A percentile compares a stretch with the other conserved stretches of the same genome.
Conservation (phyloP, 108 stramenopile genomes). For the Parmales sp. region DNA sequence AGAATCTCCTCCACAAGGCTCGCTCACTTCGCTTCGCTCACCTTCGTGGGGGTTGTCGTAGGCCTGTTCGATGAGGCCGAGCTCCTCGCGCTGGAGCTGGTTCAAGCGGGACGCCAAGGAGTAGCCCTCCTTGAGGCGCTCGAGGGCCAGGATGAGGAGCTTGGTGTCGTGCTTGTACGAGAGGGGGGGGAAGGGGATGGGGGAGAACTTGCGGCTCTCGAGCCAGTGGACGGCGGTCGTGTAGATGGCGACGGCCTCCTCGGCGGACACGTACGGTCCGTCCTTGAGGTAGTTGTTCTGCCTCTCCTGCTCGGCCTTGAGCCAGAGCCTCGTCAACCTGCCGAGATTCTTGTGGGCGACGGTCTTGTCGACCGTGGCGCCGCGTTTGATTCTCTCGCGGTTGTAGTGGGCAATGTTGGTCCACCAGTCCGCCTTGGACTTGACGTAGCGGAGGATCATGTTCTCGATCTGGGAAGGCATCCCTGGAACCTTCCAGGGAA, state of each 20-base stretch:
- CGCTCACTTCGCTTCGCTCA: too few relatives aligned
- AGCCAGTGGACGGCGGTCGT: conserved; percentile 99
- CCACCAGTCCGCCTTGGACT: conserved; percentile 99
- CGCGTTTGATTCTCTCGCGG: conserved; percentile 96
- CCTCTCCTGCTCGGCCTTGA: conserved; percentile 99
- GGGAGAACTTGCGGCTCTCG: conserved; percentile 94
- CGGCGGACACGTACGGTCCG: conserved; percentile 93
- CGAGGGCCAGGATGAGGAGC: conserved; percentile 95
- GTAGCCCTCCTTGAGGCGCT: conserved; percentile 96
- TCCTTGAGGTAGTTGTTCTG: conserved; percentile 99
- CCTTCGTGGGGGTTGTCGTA: conserved; percentile 99
- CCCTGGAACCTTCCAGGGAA: conserved; percentile 98
- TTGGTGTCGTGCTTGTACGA: conserved; percentile 99
- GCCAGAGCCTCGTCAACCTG: conserved; percentile 91
- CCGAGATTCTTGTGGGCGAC: conserved; percentile 98
- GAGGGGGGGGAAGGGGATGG: conserved; percentile 97
- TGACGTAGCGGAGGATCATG: conserved; percentile 99
- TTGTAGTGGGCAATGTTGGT: conserved; percentile 96
- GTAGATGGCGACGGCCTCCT: conserved; percentile 99
- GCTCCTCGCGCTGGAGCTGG: conserved; percentile 87
- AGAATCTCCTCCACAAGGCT: too few relatives aligned
- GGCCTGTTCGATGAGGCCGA: conserved; percentile 95
- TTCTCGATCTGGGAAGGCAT: conserved; percentile 99
- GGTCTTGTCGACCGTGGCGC: conserved; percentile 99
- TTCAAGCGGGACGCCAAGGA: conserved; percentile 86